phyloP scores from a whole-genome alignment of 2,329 filamentous ascomycete species.

The Niveomyces coronatus region DNA sequence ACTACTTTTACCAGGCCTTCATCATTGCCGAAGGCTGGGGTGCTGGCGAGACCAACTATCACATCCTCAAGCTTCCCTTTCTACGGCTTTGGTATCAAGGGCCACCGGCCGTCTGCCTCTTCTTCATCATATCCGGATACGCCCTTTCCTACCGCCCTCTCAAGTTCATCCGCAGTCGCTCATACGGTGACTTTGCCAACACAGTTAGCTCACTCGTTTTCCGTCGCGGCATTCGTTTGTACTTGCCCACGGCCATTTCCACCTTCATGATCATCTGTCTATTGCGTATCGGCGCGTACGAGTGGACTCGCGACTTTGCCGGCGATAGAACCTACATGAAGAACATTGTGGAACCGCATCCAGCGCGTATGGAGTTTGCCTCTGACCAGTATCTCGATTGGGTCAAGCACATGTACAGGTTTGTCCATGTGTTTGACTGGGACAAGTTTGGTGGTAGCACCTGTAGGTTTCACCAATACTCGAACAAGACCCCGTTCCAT shows the following conservation, averaged over 20 bases:
- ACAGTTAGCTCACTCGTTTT: conserved; percentile 41
- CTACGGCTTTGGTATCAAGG: conserved; percentile 44
- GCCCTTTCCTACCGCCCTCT: conserved; percentile 32
- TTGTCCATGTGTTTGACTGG: conserved; percentile 43
- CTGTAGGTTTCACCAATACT: conserved; percentile 18
- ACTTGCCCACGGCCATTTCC: conserved; percentile 39
- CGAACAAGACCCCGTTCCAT: conserved; percentile 15
- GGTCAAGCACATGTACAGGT: conserved; percentile 36
- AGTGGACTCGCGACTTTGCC: conserved; percentile 37
- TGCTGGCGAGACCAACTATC: conserved; percentile 30
- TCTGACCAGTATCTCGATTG: conserved; percentile 35
- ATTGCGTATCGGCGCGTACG: conserved; percentile 36
- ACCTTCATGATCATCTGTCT: conserved; percentile 37
- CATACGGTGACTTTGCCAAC: conserved; percentile 29
- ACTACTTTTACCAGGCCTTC: conserved; percentile 44
- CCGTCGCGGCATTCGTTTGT: conserved; percentile 41
- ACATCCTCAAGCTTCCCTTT: conserved; percentile 42
- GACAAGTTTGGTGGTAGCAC: conserved; percentile 36
- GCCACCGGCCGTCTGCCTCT: conserved; percentile 47
- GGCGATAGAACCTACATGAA: conserved; percentile 31
- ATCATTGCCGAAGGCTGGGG: conserved; percentile 41
- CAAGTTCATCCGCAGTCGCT: conserved; percentile 22
- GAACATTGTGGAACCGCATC: conserved; percentile 40
- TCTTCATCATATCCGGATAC: conserved; percentile 48
- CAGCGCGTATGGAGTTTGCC: conserved; percentile 25